Base-by-base conservation (phyloP, 257 asterid species). In the Nicotiana noctiflora region DNA sequence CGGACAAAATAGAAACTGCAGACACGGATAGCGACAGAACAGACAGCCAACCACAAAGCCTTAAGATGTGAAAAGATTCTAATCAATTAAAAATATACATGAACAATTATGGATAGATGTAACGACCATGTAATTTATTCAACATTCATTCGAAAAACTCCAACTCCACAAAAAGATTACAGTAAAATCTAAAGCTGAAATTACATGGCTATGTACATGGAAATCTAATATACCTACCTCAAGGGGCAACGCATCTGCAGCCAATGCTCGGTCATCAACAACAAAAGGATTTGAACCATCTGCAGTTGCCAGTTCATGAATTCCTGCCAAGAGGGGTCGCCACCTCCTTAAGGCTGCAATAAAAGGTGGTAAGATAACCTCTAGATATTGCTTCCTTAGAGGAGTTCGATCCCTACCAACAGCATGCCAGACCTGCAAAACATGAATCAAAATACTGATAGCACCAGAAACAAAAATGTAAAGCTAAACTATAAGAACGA, bases 321-420 rank as follows among this genome's bases (percentile, higher is more conserved):
- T 93, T 77, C 99, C 98, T 34, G 98, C 94, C 94, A 95, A 88
- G 80, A 95, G 97, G 82, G 99, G 99, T 49, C 99, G 91, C 99
- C 99, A 95, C 87, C 97, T 90, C 88, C 97, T 92, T 84, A 95
- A 88, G 82, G 94, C 83, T 68, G 99, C 97, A 89, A 95, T 96
- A 87, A 93, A 95, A 68, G 98, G 98, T 81, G 99, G 99, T 85
- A 95, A 79, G 86, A 95, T 92, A 81, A 92, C 88, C 87, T 95
- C 99, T 83, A 95, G 89, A 85, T 95, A 95, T 55, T 90, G 98
- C 88, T 92, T 93, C 74, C 99, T 97, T 34, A 95, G 81, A 82
- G 98, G 98, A 83, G 81, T 86, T 79, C 92, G 87, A 83, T 93
- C 98, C 85, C 85, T 88, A 83, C 94, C 91, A 88, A 95, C 93